Percentiles rank a stretch among this genome's conserved stretches.
These are phyloP conservation scores for Oryza coarctata DNA, from an alignment of 176 grass and related monocot species.

Conservation along the genomic window DNA sequence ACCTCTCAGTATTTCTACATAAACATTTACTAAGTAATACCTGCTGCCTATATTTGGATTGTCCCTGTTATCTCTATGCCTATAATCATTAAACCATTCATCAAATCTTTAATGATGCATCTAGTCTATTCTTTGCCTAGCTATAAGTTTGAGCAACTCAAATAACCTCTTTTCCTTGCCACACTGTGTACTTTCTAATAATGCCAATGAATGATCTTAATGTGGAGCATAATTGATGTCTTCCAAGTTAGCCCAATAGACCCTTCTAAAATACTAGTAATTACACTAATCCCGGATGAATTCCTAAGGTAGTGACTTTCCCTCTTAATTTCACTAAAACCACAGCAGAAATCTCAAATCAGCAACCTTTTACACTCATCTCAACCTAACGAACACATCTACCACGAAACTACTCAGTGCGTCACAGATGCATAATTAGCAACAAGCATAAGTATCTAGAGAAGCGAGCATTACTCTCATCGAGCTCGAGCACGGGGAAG, in stretches of 20 bases:
- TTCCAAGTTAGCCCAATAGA: background rate
- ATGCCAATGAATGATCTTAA: background rate
- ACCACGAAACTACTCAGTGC: background rate
- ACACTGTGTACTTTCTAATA: background rate
- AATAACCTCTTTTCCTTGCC: background rate
- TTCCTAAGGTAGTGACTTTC: background rate
- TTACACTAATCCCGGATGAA: background rate
- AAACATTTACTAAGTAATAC: constrained; percentile 1
- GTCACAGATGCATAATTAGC: background rate
- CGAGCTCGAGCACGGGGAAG: constrained; percentile 61
- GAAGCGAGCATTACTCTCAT: constrained; percentile 37
- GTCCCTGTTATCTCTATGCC: background rate
- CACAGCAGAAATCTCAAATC: background rate
- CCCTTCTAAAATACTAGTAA: background rate
- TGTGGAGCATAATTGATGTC: background rate
- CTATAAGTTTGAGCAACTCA: background rate
- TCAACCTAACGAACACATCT: background rate
- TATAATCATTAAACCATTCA: background rate
- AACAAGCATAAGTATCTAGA: background rate
- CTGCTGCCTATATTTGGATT: background rate
- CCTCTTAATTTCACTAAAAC: background rate
- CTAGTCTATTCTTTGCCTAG: background rate
- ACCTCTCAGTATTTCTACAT: background rate
- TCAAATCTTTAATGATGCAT: background rate
- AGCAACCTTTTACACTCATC: background rate